Conservation (phyloP, 768 basidiomycete species). For the Naganishia vishniacii region DNA sequence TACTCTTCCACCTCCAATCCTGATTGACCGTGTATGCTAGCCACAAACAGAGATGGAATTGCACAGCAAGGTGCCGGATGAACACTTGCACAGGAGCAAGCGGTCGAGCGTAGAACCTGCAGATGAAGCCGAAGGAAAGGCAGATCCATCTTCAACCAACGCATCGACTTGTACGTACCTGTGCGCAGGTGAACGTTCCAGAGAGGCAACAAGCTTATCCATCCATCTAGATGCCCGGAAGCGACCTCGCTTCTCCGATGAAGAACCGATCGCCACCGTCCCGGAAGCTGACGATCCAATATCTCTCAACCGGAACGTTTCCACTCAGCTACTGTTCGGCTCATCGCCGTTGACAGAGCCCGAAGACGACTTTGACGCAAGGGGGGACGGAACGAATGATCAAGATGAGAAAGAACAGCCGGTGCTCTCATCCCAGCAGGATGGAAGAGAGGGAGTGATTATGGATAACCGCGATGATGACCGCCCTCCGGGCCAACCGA, state of each 20-base stretch:
- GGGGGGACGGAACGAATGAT: not conserved
- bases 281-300: too few species aligned
- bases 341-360: conserved; percentile 12
- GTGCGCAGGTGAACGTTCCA: not conserved
- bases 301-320: not conserved
- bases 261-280: too few species aligned
- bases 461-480: not conserved
- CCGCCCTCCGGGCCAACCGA: not conserved
- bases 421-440: conserved; percentile 2
- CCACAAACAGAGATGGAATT: not conserved
- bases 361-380: not conserved
- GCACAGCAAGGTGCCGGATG: not conserved
- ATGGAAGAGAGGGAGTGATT: not conserved
- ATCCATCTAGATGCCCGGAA: not conserved
- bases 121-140: not conserved
- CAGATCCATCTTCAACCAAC: not conserved
- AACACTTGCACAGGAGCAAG: not conserved
- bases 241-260: not conserved
- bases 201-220: not conserved
- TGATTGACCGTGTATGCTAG: not conserved
- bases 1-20: not conserved
- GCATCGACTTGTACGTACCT: not conserved
- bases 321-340: conserved; percentile 11
- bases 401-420: not conserved
- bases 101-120: not conserved